Conservation (phyloP, 257 asterid species). For the Solanum corneliomulleri region DNA sequence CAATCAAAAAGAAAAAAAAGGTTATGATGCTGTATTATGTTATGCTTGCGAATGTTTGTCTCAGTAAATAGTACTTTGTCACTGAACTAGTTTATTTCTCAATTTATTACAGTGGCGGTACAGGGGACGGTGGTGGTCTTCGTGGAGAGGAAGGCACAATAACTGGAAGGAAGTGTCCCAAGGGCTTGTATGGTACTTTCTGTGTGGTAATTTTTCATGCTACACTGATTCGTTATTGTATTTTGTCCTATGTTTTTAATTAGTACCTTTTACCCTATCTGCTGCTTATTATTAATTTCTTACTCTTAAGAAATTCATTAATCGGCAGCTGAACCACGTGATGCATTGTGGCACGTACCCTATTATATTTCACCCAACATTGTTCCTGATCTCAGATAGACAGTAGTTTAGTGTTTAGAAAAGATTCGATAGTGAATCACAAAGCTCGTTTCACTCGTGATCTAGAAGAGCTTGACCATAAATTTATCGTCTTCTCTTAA, state of each 20-base stretch:
- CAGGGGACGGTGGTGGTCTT: conserved; percentile 68
- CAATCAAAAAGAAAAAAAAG: neutral
- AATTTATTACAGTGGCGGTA: conserved; percentile 62
- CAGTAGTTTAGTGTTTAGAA: neutral
- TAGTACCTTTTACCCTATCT: neutral
- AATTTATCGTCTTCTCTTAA: neutral
- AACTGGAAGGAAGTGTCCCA: conserved; percentile 88
- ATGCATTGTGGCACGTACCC: neutral
- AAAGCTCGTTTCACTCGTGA: neutral
- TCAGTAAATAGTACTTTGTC: neutral
- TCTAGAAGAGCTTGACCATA: neutral
- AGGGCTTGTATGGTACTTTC: conserved; percentile 86
- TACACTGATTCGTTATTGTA: neutral
- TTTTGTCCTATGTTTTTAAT: neutral
- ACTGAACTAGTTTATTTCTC: conserved; percentile 10
- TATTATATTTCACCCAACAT: neutral
- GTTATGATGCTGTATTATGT: neutral
- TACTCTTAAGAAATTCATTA: neutral
- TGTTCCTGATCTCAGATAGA: neutral
- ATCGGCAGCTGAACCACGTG: neutral
- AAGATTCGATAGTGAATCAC: neutral
- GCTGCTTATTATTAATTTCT: neutral
- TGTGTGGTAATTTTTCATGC: conserved; percentile 56
- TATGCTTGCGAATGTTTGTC: neutral
- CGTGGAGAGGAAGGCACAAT: conserved; percentile 77